These are phyloP conservation scores for Nakazawaea wickerhamii DNA, from an alignment of 805 yeast genomes.

Conservation along the genomic window DNA sequence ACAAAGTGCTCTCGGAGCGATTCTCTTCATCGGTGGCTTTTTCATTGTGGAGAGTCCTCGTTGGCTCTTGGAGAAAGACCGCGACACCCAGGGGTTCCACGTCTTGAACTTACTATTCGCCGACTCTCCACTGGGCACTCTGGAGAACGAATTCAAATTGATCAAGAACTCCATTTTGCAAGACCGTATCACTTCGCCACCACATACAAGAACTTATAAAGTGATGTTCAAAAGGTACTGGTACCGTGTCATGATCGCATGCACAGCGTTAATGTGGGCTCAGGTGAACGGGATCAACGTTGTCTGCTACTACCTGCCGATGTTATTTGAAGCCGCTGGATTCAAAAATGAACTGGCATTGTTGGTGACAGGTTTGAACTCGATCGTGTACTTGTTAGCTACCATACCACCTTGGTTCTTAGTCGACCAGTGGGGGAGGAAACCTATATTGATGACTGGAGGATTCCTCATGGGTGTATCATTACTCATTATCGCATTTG, in stretches of 20 bases:
- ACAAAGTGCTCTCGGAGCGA: conserved; percentile 66
- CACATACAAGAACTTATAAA: conserved; percentile 35
- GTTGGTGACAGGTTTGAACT: conserved; percentile 79
- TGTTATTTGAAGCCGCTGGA: conserved; percentile 89
- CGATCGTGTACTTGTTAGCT: conserved; percentile 46
- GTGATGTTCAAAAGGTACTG: conserved; percentile 35
- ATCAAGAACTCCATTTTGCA: conserved; percentile 38
- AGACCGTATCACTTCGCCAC: conserved; percentile 34
- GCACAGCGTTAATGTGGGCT: conserved; percentile 83
- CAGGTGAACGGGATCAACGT: conserved; percentile 88
- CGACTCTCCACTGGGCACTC: conserved; percentile 20
- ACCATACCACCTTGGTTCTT: conserved; percentile 90
- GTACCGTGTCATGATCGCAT: conserved; percentile 65
- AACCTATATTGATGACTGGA: conserved; percentile 77
- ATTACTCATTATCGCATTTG: conserved; percentile 57
- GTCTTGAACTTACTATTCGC: conserved; percentile 30
- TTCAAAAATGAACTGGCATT: conserved; percentile 82
- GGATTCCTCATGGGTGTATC: conserved; percentile 76
- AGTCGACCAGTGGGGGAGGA: conserved; percentile 88
- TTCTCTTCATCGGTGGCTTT: conserved; percentile 66
- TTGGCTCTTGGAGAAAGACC: conserved; percentile 76
- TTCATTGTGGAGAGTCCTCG: conserved; percentile 84
- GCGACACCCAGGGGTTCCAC: conserved; percentile 47
- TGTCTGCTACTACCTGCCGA: conserved; percentile 83
- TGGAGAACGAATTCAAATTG: conserved; percentile 37